Evolutionary conservation across 1,284 basidiomycete genomes (phyloP), one percentile per base, ranked within the genome.

Genomic region (Malassezia globosa): DNA sequence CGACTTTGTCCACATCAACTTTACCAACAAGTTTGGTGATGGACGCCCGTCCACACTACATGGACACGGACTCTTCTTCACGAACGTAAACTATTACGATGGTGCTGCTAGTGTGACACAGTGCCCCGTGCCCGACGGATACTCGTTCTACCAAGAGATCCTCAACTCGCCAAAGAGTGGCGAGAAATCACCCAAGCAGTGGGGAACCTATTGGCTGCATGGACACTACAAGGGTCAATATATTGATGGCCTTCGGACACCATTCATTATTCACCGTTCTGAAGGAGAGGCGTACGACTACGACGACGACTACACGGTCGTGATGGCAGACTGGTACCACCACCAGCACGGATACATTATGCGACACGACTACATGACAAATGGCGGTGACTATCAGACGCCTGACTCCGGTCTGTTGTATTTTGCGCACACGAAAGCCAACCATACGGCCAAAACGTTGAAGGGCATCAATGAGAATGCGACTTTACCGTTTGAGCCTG

Each of bases 241-340:
- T n/a, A 27, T 36, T 16, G 42, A 44, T 19, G 42, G 42, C 7
- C 14, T 36, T 22, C 42, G 42, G 11, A 18, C 25, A 8, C 42
- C 42, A 3, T 44, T 44, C 25, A 37, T 44, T 13, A 44, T 44
- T 29, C 42, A 61, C 46, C 35, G 53, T n/a, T 47, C 57, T 10
- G 58, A 57, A 10, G 58, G 58, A 29, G 51, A 59, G 25, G 55
- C 51, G n/a, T 78, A 82, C 70, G 61, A 76, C 0, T 96, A 95
- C 73, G 89, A 96, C 73, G 87, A 84, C 37, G 92, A 96, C 63
- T 90, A 81, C 74, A 90, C 85, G 13, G 76, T 95, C 56, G 73
- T 88, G 42, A 75, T 94, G 7, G 78, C 80, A 8, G 86, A 88
- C 69, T 89, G 86, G 86, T 66, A 65, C 42, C 58, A 61, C 47